These are phyloP conservation scores for Schoenoplectus triqueter DNA, from an alignment of 202 grass and related monocot genomes.

Conservation along the genomic window DNA sequence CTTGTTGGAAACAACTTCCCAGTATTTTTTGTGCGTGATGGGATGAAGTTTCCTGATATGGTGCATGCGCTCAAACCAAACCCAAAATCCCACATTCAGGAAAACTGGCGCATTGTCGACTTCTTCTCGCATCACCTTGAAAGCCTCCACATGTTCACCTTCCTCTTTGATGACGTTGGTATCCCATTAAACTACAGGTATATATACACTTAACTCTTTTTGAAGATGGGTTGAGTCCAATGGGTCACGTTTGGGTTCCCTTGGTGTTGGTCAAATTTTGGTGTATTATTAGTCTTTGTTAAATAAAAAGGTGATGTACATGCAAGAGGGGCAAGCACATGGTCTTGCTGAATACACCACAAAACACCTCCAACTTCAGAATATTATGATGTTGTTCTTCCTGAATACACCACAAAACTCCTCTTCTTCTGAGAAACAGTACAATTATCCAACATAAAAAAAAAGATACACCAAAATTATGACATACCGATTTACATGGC, in stretches of 20 bases:
- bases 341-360: too few relatives aligned
- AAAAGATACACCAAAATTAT: neutral
- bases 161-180: slow-evolving; percentile 90
- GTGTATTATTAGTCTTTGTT: neutral
- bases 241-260: neutral
- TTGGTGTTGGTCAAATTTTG: slow-evolving; percentile 9
- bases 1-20: slow-evolving; percentile 93
- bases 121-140: slow-evolving; percentile 94
- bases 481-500: neutral
- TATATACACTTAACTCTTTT: neutral
- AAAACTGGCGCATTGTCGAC: slow-evolving; percentile 85
- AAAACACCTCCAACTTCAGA: too few relatives aligned
- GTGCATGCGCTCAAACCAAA: slow-evolving; percentile 92
- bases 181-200: slow-evolving; percentile 78
- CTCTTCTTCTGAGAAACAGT: too few relatives aligned
- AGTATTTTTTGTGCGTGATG: slow-evolving; percentile 86
- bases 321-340: too few relatives aligned
- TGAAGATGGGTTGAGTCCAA: neutral
- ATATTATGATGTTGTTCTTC: too few relatives aligned
- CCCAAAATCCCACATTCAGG: slow-evolving; percentile 83
- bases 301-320: neutral
- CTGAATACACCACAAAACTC: too few relatives aligned
- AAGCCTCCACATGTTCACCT: slow-evolving; percentile 90
- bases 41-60: slow-evolving; percentile 97
- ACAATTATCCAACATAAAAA: too few relatives aligned